Evolutionary conservation across 495 filamentous ascomycete species (phyloP).

Genomic region (Penicillium simplicissimum): DNA sequence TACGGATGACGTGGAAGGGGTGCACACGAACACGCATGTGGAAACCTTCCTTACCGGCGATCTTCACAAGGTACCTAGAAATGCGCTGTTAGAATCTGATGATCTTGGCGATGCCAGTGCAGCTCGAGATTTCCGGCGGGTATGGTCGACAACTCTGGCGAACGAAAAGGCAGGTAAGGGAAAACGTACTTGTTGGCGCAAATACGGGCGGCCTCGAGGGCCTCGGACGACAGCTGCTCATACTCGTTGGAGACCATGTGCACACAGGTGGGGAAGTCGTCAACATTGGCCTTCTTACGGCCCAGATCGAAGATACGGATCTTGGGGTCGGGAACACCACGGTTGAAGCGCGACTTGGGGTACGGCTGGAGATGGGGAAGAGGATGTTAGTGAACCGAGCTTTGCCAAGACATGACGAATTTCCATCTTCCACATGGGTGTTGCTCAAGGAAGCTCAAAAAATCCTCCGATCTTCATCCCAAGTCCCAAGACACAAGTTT

Average conservation of each 20-base stretch:
- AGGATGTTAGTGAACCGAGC: constrained; percentile 29
- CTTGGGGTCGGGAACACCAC: constrained; percentile 99
- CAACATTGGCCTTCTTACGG: constrained; percentile 96
- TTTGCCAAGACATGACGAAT: constrained; percentile 12
- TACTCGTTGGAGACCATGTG: constrained; percentile 99
- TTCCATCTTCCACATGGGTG: neutral
- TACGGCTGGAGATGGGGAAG: constrained; percentile 66
- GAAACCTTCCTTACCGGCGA: constrained; percentile 98
- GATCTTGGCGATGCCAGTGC: neutral
- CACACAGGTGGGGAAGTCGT: constrained; percentile 97
- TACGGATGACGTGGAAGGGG: constrained; percentile 99
- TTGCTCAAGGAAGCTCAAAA: neutral
- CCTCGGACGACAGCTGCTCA: constrained; percentile 97
- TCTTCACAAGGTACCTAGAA: constrained; percentile 86
- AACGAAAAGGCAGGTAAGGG: too few relatives aligned
- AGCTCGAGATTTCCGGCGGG: neutral
- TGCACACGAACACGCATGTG: constrained; percentile 97
- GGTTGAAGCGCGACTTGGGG: constrained; percentile 99
- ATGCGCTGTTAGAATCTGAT: constrained; percentile 11
- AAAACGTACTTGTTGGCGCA: constrained; percentile 94
- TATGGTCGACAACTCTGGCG: too few relatives aligned
- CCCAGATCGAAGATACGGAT: constrained; percentile 99
- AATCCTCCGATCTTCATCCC: neutral
- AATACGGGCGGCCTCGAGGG: constrained; percentile 98
- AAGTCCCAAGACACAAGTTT: neutral